Evolutionary conservation across 2,329 filamentous ascomycete genomes (phyloP).

Genomic region (Fusarium caatingaense): DNA sequence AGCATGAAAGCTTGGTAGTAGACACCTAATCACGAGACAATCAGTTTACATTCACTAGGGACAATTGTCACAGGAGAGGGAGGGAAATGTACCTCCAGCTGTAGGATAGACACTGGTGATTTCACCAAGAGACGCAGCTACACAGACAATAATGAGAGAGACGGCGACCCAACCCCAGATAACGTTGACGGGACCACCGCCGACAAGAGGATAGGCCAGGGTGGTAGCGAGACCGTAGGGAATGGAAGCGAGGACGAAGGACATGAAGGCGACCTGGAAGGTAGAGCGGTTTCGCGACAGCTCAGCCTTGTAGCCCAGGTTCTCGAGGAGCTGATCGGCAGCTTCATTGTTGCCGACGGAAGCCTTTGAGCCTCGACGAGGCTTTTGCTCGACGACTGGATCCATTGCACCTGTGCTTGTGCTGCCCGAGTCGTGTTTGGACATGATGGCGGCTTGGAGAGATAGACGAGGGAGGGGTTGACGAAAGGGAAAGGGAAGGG

Average conservation of each 20-base stretch:
- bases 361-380: slow-evolving; percentile 42
- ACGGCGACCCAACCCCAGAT: slow-evolving; percentile 80
- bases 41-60: slow-evolving; percentile 16
- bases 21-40: slow-evolving; percentile 56
- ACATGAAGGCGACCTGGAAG: slow-evolving; percentile 78
- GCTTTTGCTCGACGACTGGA: slow-evolving; percentile 45
- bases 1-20: slow-evolving; percentile 86
- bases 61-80: too few relatives aligned
- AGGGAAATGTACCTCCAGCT: slow-evolving; percentile 65
- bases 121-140: slow-evolving; percentile 77
- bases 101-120: slow-evolving; percentile 82
- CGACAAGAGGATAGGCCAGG: slow-evolving; percentile 72
- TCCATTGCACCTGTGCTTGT: slow-evolving; percentile 35
- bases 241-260: slow-evolving; percentile 79
- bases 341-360: slow-evolving; percentile 49
- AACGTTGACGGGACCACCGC: slow-evolving; percentile 75
- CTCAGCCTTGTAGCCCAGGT: slow-evolving; percentile 75
- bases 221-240: slow-evolving; percentile 80
- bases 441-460: slow-evolving; percentile 4
- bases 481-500: too few relatives aligned
- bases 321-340: slow-evolving; percentile 72
- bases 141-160: slow-evolving; percentile 76
- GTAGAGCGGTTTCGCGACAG: slow-evolving; percentile 73
- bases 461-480: too few relatives aligned
- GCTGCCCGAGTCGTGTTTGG: slow-evolving; percentile 42